A percentile compares a stretch with the other conserved stretches of the same genome.
These are phyloP conservation scores for Hylodesmum podocarpum DNA, from an alignment of 306 rosid genomes.

Conservation along the genomic window DNA sequence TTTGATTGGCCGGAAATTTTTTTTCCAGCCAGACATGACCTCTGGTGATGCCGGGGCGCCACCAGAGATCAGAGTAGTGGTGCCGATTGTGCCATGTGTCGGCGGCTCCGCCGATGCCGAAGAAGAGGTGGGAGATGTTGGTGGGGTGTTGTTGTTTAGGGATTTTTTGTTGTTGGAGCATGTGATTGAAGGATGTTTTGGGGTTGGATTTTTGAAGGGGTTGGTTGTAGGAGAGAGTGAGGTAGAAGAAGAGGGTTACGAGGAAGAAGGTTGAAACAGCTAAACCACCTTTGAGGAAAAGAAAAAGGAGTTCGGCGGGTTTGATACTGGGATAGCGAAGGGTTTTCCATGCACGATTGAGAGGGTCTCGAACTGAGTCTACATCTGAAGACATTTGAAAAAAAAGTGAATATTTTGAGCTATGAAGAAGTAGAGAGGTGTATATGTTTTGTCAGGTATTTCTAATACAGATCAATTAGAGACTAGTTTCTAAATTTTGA, in stretches of 20 bases:
- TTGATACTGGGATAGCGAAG: slow-evolving; percentile 27
- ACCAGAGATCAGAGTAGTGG: slow-evolving; percentile 57
- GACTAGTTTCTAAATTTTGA: too few relatives aligned
- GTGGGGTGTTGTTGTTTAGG: slow-evolving; percentile 21
- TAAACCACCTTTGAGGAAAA: slow-evolving; percentile 36
- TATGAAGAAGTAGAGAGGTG: not conserved
- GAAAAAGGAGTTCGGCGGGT: slow-evolving; percentile 5
- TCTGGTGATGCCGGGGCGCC: slow-evolving; percentile 50
- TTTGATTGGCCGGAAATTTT: slow-evolving; percentile 10
- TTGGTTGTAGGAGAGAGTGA: slow-evolving; percentile 27
- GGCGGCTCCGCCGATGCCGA: slow-evolving; percentile 62
- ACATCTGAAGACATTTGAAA: slow-evolving; percentile 25
- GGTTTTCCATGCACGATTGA: slow-evolving; percentile 39
- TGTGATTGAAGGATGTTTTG: not conserved
- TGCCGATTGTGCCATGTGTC: slow-evolving; percentile 54
- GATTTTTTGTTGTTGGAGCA: not conserved
- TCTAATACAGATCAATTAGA: too few relatives aligned
- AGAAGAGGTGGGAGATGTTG: slow-evolving; percentile 58
- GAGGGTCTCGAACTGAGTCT: slow-evolving; percentile 23
- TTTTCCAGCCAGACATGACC: slow-evolving; percentile 72
- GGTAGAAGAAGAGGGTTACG: slow-evolving; percentile 40
- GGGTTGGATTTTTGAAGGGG: not conserved
- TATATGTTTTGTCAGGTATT: too few relatives aligned
- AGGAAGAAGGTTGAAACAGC: slow-evolving; percentile 30
- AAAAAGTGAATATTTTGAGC: not conserved